Conservation (phyloP, 495 filamentous ascomycete species). For the Penicillium maclennaniae region DNA sequence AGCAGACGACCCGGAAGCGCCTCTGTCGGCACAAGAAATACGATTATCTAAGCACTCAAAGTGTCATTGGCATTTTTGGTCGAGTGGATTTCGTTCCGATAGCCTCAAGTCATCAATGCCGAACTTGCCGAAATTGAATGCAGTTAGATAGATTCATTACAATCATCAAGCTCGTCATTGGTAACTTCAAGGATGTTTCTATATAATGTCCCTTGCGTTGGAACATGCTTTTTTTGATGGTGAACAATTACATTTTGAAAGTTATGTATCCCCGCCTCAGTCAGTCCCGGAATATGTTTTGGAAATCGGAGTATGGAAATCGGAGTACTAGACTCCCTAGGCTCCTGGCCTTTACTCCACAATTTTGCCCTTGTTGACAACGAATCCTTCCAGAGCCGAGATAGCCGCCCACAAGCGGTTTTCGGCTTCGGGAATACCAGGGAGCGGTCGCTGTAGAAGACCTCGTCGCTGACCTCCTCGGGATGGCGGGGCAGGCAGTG, state of each 20-base stretch:
- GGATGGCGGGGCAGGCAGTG: conserved; percentile 93
- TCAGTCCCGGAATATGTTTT: background rate
- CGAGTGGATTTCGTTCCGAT: too few species aligned
- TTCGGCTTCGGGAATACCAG: conserved; percentile 92
- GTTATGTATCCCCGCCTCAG: background rate
- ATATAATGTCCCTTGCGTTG: too few species aligned
- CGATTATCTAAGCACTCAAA: too few species aligned
- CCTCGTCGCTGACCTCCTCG: conserved; percentile 91
- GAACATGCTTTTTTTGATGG: too few species aligned
- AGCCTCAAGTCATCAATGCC: background rate
- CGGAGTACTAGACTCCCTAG: background rate
- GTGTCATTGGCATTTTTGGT: too few species aligned
- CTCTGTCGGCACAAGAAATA: too few species aligned
- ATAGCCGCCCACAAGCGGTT: conserved; percentile 91
- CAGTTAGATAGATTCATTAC: background rate
- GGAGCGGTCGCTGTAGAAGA: conserved; percentile 79
- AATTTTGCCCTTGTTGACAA: conserved; percentile 82
- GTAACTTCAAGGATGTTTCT: background rate
- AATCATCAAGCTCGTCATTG: conserved; percentile 15
- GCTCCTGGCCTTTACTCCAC: conserved; percentile 28
- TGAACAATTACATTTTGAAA: background rate
- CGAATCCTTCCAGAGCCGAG: conserved; percentile 81
- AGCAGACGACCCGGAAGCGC: background rate
- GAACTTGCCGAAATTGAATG: conserved; percentile 1
- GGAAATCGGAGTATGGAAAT: background rate